These are phyloP conservation scores for Filobasidium floriforme DNA, from an alignment of 768 basidiomycete species.

Conservation along the genomic window DNA sequence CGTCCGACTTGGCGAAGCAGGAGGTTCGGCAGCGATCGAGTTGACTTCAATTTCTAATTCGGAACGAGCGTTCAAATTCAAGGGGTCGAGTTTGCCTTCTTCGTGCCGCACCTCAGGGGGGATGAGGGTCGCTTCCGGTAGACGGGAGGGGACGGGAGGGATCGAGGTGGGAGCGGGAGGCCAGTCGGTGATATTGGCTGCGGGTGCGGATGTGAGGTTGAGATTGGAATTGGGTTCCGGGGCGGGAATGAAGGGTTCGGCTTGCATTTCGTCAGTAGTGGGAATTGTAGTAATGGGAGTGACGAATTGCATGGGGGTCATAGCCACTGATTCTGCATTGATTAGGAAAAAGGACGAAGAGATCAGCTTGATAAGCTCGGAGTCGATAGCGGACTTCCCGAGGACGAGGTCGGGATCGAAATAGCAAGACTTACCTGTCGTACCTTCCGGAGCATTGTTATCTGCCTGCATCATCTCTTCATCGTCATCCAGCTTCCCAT, in stretches of 20 bases:
- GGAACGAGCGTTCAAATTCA: no score
- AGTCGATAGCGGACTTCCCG: neutral
- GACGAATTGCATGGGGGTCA: neutral
- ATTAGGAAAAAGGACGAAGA: neutral
- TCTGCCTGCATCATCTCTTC: no score
- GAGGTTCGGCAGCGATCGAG: constrained; percentile 4
- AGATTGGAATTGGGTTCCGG: neutral
- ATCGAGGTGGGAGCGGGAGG: constrained; percentile 15
- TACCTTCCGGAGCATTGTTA: neutral
- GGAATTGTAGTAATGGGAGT: no score
- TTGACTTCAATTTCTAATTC: no score
- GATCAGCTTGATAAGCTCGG: neutral
- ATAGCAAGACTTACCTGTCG: neutral
- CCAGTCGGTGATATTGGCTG: neutral
- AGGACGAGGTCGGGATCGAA: no score
- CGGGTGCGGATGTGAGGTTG: no score
- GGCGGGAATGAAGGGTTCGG: neutral
- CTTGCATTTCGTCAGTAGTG: neutral
- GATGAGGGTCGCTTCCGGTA: constrained; percentile 8
- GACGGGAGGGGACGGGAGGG: constrained; percentile 16
- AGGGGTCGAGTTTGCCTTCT: constrained; percentile 1
- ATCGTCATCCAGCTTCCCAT: neutral
- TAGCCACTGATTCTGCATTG: neutral
- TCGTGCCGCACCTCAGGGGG: constrained; percentile 5
- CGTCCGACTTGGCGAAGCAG: neutral